Percentiles rank a stretch among this genome's conserved stretches.
phyloP scores from a whole-genome alignment of 148 eudicot genomes.

The Chenopodium formosanum region DNA sequence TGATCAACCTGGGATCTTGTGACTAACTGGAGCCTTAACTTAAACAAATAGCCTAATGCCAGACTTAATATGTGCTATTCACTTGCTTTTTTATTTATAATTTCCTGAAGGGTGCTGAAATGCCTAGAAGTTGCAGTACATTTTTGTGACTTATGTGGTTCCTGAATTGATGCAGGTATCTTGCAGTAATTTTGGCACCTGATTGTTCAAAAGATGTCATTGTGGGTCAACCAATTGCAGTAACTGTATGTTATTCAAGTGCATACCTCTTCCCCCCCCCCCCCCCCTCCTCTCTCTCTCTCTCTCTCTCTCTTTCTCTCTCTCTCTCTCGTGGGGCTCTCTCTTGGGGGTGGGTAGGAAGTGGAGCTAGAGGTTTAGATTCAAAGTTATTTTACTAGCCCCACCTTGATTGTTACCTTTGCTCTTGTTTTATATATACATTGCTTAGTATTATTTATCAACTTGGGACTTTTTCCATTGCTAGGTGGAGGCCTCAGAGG shows the following conservation, averaged over 20 bases:
- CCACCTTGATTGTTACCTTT: background rate
- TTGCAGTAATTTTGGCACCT: slow-evolving; percentile 84
- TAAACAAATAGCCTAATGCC: background rate
- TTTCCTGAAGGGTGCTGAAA: background rate
- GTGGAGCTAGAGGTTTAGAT: background rate
- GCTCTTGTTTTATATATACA: too few species aligned
- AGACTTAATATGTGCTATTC: background rate
- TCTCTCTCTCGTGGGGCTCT: too few species aligned
- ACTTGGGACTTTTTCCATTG: slow-evolving; percentile 13
- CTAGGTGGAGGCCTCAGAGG: slow-evolving; percentile 85
- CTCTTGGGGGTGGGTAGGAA: background rate
- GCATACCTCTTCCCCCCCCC: background rate
- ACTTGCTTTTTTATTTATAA: background rate
- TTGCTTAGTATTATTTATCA: background rate
- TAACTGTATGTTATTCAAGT: slow-evolving; percentile 61
- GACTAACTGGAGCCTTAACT: background rate
- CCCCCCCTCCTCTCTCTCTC: too few species aligned
- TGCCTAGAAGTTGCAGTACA: background rate
- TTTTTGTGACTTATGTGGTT: background rate
- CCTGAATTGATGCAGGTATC: slow-evolving; percentile 45
- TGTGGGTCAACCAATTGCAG: slow-evolving; percentile 85
- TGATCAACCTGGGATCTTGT: background rate
- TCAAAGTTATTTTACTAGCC: background rate
- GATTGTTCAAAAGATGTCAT: slow-evolving; percentile 85
- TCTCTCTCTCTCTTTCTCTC: too few species aligned